Evolutionary conservation across 257 asterid genomes (phyloP), one percentile per base, ranked within the genome.

Genomic region (Gynochthodes officinalis): DNA sequence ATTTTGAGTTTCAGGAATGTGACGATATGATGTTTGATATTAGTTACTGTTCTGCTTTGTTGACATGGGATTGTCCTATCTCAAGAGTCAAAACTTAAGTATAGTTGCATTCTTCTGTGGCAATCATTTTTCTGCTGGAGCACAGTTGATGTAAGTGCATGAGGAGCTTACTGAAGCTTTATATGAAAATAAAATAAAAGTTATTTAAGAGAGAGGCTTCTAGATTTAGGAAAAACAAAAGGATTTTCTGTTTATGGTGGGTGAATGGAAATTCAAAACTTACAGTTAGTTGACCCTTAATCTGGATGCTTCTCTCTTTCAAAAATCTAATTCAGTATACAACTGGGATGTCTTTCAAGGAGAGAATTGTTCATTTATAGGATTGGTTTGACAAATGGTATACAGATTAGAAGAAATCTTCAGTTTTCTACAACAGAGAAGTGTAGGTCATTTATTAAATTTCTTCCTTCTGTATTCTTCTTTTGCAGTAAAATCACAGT

Each of bases 401-500:
- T 58, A 61, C 69, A 44, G 53, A 42, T 43, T 37, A 25, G 5
- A 30, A 14, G 25, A 16, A 23, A 64, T 23, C 52, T n/a, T 39
- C 65, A 73, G 32, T 18, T 44, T 40, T 21, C 1, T 21, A 40
- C 18, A 49, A 25, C 33, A 19, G 53, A 39, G 49, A 25, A 33
- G 25, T 21, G 54, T 25, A 50, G 11, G n/a, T 3, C 18, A 39
- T 53, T 3, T 73, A 6, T 33, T 52, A 19, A 18, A 2, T 74
- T 54, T 75, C 74, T 67, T 39, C 46, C 69, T 64, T n/a, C 77
- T 71, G 46, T 37, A 58, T 7, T 59, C 9, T 55, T 71, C 23
- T 73, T 46, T 73, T 72, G 65, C 75, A 95, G 99, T 80, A 81
- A 81, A 83, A 83, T 95, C 74, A 78, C 99, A 30, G 96, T 92